These are phyloP conservation scores for Termitomyces heimii DNA, from an alignment of 768 basidiomycete genomes.

Conservation along the genomic window DNA sequence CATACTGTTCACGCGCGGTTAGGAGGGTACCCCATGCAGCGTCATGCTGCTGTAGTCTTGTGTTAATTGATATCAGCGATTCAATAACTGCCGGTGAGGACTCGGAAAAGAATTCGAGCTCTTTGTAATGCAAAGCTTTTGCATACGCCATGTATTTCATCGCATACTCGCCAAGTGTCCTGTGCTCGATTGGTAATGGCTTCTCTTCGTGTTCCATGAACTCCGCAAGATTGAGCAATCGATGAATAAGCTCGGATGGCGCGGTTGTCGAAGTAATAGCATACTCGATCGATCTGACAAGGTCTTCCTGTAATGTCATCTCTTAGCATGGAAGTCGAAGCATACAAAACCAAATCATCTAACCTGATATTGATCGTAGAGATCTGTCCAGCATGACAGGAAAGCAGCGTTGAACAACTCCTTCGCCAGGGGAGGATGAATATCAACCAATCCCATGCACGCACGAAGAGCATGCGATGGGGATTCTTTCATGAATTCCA, in stretches of 20 bases:
- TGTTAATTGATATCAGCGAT: conserved; percentile 93
- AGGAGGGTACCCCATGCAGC: conserved; percentile 96
- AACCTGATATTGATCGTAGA: conserved; percentile 97
- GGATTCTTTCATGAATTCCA: conserved; percentile 97
- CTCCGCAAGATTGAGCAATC: conserved; percentile 89
- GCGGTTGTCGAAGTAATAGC: conserved; percentile 76
- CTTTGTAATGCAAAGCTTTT: conserved; percentile 98
- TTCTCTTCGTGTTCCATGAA: conserved; percentile 99
- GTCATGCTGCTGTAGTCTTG: conserved; percentile 93
- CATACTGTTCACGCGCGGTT: conserved; percentile 85
- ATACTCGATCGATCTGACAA: conserved; percentile 82
- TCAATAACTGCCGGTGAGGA: conserved; percentile 89
- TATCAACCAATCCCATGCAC: conserved; percentile 90
- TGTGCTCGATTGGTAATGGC: conserved; percentile 86
- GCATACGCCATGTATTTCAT: conserved; percentile 93
- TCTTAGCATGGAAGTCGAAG: conserved; percentile 2
- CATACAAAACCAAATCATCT: conserved; percentile 9
- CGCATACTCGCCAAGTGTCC: conserved; percentile 90
- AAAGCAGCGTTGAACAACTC: conserved; percentile 98
- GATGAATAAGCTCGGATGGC: conserved; percentile 86
- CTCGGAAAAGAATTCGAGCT: conserved; percentile 92
- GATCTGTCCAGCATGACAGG: conserved; percentile 93
- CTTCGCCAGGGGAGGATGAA: conserved; percentile 84
- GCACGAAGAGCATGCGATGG: conserved; percentile 97
- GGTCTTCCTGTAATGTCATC: conserved; percentile 65